Conservation (phyloP, 208 protist species). For the Acanthamoeba healyi region DNA sequence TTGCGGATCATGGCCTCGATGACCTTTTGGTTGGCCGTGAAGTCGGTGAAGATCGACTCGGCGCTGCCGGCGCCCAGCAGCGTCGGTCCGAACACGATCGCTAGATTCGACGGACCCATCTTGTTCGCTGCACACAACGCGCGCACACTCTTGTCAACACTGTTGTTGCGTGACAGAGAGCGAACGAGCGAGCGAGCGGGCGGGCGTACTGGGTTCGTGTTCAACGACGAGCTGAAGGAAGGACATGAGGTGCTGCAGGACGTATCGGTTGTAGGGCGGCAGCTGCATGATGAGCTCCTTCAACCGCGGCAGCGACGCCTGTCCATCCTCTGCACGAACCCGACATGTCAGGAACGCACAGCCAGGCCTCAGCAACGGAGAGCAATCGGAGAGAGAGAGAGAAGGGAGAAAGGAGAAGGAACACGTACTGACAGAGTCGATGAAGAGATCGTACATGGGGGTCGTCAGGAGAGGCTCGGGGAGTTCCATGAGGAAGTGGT, state of each 20-base stretch:
- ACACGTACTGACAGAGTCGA: constrained; percentile 34
- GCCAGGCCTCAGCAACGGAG: too few species aligned
- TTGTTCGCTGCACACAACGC: constrained; percentile 31
- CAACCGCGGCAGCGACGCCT: neutral
- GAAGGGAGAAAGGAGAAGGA: neutral
- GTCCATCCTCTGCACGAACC: neutral
- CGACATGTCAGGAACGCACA: neutral
- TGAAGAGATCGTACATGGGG: constrained; percentile 47
- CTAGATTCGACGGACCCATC: constrained; percentile 59
- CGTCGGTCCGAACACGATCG: constrained; percentile 60
- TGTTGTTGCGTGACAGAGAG: neutral
- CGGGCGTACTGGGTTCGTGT: neutral
- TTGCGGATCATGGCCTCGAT: constrained; percentile 56
- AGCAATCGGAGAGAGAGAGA: neutral
- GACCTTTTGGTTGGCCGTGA: constrained; percentile 60
- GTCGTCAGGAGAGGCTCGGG: constrained; percentile 49
- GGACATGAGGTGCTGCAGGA: constrained; percentile 70
- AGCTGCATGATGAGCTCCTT: neutral
- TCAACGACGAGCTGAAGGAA: constrained; percentile 54
- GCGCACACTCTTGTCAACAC: neutral
- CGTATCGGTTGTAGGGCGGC: constrained; percentile 56
- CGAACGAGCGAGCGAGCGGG: too few species aligned
- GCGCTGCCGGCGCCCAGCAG: constrained; percentile 25
- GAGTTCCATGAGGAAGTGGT: constrained; percentile 69
- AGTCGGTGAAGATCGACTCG: constrained; percentile 51